Evolutionary conservation across 305 asterid species (phyloP), one percentile per base, ranked within the genome.

Genomic region (Lippia alba): DNA sequence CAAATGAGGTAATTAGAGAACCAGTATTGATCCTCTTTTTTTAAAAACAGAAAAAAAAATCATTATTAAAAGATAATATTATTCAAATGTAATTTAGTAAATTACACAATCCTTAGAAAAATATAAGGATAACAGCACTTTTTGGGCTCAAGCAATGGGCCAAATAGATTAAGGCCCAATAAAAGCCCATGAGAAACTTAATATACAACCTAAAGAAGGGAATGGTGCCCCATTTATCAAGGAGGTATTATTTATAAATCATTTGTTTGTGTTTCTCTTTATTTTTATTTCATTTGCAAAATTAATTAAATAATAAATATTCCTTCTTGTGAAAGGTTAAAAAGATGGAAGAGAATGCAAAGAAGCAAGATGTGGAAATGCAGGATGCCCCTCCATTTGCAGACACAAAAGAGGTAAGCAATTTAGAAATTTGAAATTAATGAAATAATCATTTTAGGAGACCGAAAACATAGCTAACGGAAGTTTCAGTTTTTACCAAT

Each of bases 181-280:
- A 18, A 60, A 68, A 67, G 70, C 56, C 74, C 66, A 68, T 9
- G 9, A 24, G 16, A 16, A 30, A 3, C 19, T 68, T 53, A 8
- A 70, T 34, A 8, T 32, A 34, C 48, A n/a, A 14, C 40, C 61
- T 14, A 50, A 4, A 64, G 30, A 63, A 56, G 39, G 40, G 30
- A 50, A 33, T 41, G 80, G 73, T 64, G 48, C 46, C 36, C 76
- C 80, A 33, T 71, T 66, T 41, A 60, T 76, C 44, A 15, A 66
- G 71, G 77, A 66, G 41, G 24, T 17, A 48, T 40, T 4, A 20
- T n/a, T 50, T 9, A 16, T 20, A 5, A 18, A 36, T 24, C 12
- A 12, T 64, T 9, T 57, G 1, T 39, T 10, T 3, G 11, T 54
- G 5, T 6, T 46, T 48, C 51, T 40, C 30, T 24, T 24, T 24